phyloP scores from a whole-genome alignment of 2,329 filamentous ascomycete genomes.

The Beauveria australis region DNA sequence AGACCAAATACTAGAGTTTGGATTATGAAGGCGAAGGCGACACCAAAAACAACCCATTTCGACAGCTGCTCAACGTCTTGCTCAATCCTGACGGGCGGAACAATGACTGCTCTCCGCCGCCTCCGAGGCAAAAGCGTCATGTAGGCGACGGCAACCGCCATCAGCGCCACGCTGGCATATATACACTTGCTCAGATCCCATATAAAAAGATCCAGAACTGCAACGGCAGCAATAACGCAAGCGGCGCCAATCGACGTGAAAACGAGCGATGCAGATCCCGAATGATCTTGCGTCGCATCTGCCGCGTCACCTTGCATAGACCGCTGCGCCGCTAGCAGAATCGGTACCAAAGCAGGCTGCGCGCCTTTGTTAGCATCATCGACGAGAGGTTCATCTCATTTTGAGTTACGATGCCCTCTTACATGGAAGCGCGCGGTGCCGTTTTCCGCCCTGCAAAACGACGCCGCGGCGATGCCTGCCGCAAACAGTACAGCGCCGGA shows the following conservation, averaged over 20 bases:
- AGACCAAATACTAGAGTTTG: slow-evolving; percentile 18
- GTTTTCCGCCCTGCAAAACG: slow-evolving; percentile 16
- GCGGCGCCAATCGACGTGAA: slow-evolving; percentile 1
- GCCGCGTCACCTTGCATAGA: neutral
- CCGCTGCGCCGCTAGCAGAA: slow-evolving; percentile 15
- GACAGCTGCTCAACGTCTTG: slow-evolving; percentile 18
- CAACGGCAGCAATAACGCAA: neutral
- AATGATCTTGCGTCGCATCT: neutral
- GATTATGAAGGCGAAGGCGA: slow-evolving; percentile 16
- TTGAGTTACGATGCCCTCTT: neutral
- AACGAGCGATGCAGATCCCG: neutral
- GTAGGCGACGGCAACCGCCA: slow-evolving; percentile 23
- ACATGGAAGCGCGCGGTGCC: slow-evolving; percentile 11
- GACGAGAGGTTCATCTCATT: neutral
- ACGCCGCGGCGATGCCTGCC: neutral
- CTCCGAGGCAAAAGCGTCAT: slow-evolving; percentile 14
- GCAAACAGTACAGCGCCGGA: slow-evolving; percentile 2
- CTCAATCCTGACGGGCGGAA: slow-evolving; percentile 19
- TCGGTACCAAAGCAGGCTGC: slow-evolving; percentile 19
- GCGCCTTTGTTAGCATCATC: neutral
- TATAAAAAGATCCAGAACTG: slow-evolving; percentile 18
- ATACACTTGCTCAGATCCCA: slow-evolving; percentile 18
- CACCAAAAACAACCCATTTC: slow-evolving; percentile 13
- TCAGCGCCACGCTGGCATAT: slow-evolving; percentile 21
- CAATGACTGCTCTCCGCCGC: neutral